Evolutionary conservation across 106 monocot species (phyloP).

Genomic region (Dendrobium catenatum): DNA sequence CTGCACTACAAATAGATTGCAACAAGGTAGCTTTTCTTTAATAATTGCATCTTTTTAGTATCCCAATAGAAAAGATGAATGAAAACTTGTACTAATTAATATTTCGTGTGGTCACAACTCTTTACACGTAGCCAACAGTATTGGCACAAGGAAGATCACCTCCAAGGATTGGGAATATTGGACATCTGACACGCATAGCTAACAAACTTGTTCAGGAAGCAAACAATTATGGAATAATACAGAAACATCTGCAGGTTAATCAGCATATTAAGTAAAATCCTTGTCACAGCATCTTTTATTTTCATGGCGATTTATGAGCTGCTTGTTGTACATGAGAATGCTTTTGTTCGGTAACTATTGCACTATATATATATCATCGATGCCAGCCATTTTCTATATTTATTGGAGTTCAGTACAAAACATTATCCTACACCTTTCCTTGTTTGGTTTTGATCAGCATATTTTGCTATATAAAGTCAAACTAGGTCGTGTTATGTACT

Average conservation of each 20-base stretch:
- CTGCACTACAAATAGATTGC: slow-evolving; percentile 36
- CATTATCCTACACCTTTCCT: not conserved
- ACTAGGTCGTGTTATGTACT: not conserved
- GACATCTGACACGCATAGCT: slow-evolving; percentile 80
- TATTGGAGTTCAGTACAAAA: not conserved
- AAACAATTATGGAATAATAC: slow-evolving; percentile 46
- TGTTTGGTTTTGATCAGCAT: not conserved
- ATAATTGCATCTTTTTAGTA: slow-evolving; percentile 1
- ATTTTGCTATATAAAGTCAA: not conserved
- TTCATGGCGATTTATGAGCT: not conserved
- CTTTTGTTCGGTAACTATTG: not conserved
- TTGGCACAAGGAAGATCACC: slow-evolving; percentile 42
- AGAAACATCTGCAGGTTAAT: slow-evolving; percentile 75
- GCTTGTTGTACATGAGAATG: not conserved
- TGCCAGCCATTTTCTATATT: not conserved
- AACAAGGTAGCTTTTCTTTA: slow-evolving; percentile 31
- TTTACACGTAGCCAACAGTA: slow-evolving; percentile 54
- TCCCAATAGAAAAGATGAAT: not conserved
- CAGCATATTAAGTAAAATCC: not conserved
- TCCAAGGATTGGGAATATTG: slow-evolving; percentile 76
- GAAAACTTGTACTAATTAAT: not conserved
- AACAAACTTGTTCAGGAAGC: slow-evolving; percentile 73
- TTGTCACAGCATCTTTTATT: not conserved
- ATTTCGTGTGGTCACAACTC: not conserved
- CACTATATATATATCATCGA: not conserved